These are phyloP conservation scores for Arctostaphylos glauca DNA, from an alignment of 148 eudicot species.

Conservation along the genomic window DNA sequence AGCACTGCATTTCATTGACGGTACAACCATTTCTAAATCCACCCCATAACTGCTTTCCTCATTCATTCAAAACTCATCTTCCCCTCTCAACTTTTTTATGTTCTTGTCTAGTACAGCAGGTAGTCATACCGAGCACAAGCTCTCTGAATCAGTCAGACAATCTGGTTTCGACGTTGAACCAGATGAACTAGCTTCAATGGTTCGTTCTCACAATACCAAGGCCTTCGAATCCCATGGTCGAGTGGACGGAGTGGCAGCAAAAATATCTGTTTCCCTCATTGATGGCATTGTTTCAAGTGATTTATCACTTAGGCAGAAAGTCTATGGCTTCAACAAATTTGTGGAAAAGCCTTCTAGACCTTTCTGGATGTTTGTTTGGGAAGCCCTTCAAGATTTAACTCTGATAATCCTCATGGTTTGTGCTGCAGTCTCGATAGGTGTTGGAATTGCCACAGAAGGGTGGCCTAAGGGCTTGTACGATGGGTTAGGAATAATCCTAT, in stretches of 20 bases:
- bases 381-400: slow-evolving; percentile 76
- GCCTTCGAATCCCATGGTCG: slow-evolving; percentile 51
- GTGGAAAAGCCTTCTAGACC: slow-evolving; percentile 57
- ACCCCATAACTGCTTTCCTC: neutral
- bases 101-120: slow-evolving; percentile 40
- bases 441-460: slow-evolving; percentile 77
- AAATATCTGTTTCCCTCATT: slow-evolving; percentile 38
- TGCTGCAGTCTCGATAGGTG: slow-evolving; percentile 64
- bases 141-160: slow-evolving; percentile 44
- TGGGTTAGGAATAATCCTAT: slow-evolving; percentile 65
- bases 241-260: slow-evolving; percentile 46
- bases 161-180: slow-evolving; percentile 63
- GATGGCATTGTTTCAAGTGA: slow-evolving; percentile 41
- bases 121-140: slow-evolving; percentile 25
- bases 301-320: slow-evolving; percentile 32
- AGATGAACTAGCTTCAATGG: slow-evolving; percentile 58
- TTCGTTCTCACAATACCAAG: slow-evolving; percentile 39
- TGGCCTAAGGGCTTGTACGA: slow-evolving; percentile 87
- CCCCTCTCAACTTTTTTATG: neutral
- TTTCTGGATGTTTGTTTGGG: slow-evolving; percentile 75
- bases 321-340: slow-evolving; percentile 56
- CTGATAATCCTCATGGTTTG: slow-evolving; percentile 72
- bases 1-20: slow-evolving; percentile 74
- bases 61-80: neutral
- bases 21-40: slow-evolving; percentile 26